phyloP scores from a whole-genome alignment of 495 filamentous ascomycete genomes.

The Annulohypoxylon maeteangense region DNA sequence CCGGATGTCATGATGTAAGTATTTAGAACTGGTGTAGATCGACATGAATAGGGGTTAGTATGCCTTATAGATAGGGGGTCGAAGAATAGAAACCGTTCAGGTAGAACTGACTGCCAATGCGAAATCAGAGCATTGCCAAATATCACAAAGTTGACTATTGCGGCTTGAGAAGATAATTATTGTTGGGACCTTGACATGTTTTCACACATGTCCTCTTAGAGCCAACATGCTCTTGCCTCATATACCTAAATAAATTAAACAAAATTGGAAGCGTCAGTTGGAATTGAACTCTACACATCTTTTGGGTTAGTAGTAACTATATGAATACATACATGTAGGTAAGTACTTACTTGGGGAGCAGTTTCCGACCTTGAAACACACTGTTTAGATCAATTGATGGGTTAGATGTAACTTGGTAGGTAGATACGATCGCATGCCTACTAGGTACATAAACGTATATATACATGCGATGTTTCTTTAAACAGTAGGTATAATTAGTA shows the following conservation, averaged over 20 bases:
- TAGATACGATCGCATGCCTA: too few species aligned
- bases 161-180: not conserved
- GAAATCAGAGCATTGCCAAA: not conserved
- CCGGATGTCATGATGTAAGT: conserved; percentile 7
- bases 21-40: not conserved
- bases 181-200: not conserved
- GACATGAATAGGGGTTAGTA: not conserved
- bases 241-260: not conserved
- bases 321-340: not conserved
- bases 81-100: not conserved
- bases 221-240: not conserved
- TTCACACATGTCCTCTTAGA: conserved; percentile 7
- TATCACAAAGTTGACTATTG: not conserved
- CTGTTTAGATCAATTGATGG: too few species aligned
- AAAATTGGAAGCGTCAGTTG: not conserved
- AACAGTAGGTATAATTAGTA: not conserved
- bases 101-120: not conserved
- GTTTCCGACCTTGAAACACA: not conserved
- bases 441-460: too few species aligned
- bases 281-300: conserved; percentile 7
- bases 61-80: not conserved
- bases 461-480: not conserved
- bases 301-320: not conserved
- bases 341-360: not conserved
- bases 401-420: too few species aligned